These are phyloP conservation scores for Neurospora sublineolata DNA, from an alignment of 495 filamentous ascomycete species.

Conservation along the genomic window DNA sequence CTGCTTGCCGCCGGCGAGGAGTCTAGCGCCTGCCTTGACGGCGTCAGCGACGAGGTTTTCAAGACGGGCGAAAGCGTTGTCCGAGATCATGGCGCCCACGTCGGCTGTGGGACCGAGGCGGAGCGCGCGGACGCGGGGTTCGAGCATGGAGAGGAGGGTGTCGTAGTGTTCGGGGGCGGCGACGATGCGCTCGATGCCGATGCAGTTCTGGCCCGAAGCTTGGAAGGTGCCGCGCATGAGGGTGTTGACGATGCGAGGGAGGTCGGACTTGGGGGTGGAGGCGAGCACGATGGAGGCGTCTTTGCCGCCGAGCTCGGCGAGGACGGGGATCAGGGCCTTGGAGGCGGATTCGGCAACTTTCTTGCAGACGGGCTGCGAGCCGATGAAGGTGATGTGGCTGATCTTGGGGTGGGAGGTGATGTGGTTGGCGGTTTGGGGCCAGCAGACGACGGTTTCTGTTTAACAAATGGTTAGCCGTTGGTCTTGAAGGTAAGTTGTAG, in stretches of 20 bases:
- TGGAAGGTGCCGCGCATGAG: slow-evolving; percentile 90
- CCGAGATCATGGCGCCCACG: slow-evolving; percentile 83
- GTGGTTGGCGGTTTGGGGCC: slow-evolving; percentile 68
- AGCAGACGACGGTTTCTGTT: slow-evolving; percentile 61
- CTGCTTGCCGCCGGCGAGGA: slow-evolving; percentile 71
- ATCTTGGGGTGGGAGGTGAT: slow-evolving; percentile 81
- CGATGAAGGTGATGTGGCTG: slow-evolving; percentile 94
- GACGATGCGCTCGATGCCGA: slow-evolving; percentile 90
- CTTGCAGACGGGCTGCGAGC: slow-evolving; percentile 75
- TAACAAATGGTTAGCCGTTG: neutral
- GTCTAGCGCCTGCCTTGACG: slow-evolving; percentile 60
- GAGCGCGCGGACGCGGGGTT: slow-evolving; percentile 57
- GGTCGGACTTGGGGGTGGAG: slow-evolving; percentile 48
- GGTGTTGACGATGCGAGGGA: slow-evolving; percentile 61
- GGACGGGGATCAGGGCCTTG: slow-evolving; percentile 68
- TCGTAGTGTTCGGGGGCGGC: slow-evolving; percentile 64
- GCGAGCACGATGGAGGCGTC: slow-evolving; percentile 90
- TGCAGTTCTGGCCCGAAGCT: slow-evolving; percentile 95
- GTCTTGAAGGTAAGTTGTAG: neutral
- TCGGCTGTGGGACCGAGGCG: slow-evolving; percentile 57
- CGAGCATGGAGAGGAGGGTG: slow-evolving; percentile 56
- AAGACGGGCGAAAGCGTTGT: slow-evolving; percentile 53
- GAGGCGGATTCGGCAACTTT: slow-evolving; percentile 78
- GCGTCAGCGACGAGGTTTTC: slow-evolving; percentile 67
- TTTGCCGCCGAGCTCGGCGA: slow-evolving; percentile 89